Conservation (phyloP, 2,329 filamentous ascomycete genomes). For the Exophiala sp. region DNA sequence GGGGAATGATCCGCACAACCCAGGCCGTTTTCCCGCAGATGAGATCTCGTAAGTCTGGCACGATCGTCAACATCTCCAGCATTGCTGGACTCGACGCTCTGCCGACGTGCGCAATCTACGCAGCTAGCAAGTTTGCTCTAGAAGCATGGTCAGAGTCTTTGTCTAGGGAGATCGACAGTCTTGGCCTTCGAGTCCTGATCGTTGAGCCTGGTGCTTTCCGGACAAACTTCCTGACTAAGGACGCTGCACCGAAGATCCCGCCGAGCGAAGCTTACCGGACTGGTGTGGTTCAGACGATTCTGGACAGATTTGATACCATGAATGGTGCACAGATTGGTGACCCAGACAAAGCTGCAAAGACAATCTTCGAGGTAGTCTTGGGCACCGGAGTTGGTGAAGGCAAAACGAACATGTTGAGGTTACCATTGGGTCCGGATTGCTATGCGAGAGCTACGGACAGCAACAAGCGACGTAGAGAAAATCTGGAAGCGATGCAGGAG, state of each 20-base stretch:
- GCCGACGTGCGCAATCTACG: slow-evolving; percentile 32
- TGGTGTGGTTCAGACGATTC: slow-evolving; percentile 2
- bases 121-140: slow-evolving; percentile 39
- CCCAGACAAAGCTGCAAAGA: slow-evolving; percentile 34
- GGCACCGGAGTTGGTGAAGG: slow-evolving; percentile 33
- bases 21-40: slow-evolving; percentile 22
- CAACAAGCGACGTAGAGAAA: not conserved
- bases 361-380: slow-evolving; percentile 38
- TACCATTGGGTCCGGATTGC: slow-evolving; percentile 40
- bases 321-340: slow-evolving; percentile 32
- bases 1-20: slow-evolving; percentile 19
- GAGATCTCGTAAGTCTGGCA: slow-evolving; percentile 13
- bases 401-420: slow-evolving; percentile 34
- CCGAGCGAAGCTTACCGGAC: slow-evolving; percentile 7
- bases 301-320: slow-evolving; percentile 18
- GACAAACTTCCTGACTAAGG: slow-evolving; percentile 39
- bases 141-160: slow-evolving; percentile 41
- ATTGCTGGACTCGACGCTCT: slow-evolving; percentile 24
- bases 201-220: slow-evolving; percentile 45
- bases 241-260: slow-evolving; percentile 11
- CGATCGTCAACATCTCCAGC: slow-evolving; percentile 24
- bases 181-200: slow-evolving; percentile 39
- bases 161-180: slow-evolving; percentile 35
- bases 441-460: slow-evolving; percentile 25
- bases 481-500: slow-evolving; percentile 5